Evolutionary conservation across 495 filamentous ascomycete genomes (phyloP).

Genomic region (Annulohypoxylon stygium): DNA sequence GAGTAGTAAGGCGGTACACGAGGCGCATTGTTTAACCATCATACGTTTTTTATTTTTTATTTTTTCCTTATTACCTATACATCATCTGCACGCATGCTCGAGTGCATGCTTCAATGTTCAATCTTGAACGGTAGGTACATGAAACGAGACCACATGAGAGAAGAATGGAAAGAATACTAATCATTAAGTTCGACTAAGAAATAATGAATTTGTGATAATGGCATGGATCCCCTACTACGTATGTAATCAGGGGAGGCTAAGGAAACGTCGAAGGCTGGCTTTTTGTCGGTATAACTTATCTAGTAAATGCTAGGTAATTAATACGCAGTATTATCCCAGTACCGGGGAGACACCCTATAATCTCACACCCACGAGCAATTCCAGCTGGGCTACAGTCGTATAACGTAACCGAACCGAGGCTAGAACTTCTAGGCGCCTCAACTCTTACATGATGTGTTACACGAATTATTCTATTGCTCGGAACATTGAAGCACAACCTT

Average conservation of each 20-base stretch:
- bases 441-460: slow-evolving; percentile 32
- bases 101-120: neutral
- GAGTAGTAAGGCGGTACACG: neutral
- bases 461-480: slow-evolving; percentile 28
- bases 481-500: neutral
- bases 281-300: slow-evolving; percentile 5
- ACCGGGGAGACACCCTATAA: slow-evolving; percentile 10
- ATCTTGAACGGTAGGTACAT: neutral
- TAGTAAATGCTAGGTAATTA: neutral
- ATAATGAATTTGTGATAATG: neutral
- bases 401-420: slow-evolving; percentile 30
- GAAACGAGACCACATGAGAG: neutral
- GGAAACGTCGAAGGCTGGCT: neutral
- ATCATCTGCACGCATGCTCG: neutral
- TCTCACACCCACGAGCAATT: slow-evolving; percentile 1
- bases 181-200: neutral
- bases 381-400: slow-evolving; percentile 4
- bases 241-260: slow-evolving; percentile 5
- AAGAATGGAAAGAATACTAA: neutral
- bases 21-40: slow-evolving; percentile 3
- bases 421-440: slow-evolving; percentile 36
- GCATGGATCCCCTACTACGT: slow-evolving; percentile 8
- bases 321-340: neutral
- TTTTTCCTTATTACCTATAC: neutral
- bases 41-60: slow-evolving; percentile 2